Conservation (phyloP, 1,139 yeast genomes). For the Arxiozyma slooffiae region DNA sequence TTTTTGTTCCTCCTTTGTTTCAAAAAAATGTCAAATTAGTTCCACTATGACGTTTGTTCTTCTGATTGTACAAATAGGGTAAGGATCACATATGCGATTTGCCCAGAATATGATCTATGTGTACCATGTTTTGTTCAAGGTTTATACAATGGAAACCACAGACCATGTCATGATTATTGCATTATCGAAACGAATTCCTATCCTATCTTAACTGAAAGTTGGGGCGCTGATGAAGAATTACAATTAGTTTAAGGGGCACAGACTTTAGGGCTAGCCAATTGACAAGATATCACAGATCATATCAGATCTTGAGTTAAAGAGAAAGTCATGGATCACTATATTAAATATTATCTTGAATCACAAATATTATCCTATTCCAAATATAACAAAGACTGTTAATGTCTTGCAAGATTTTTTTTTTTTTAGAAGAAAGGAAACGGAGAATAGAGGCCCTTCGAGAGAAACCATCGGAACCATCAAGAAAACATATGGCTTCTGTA, state of each 20-base stretch:
- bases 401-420: constrained; percentile 63
- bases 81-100: constrained; percentile 81
- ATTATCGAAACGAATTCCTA: constrained; percentile 91
- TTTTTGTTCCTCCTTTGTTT: neutral
- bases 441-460: constrained; percentile 64
- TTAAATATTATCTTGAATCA: constrained; percentile 57
- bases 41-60: constrained; percentile 92
- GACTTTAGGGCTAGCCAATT: constrained; percentile 83
- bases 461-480: constrained; percentile 67
- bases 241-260: constrained; percentile 85
- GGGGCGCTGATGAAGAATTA: constrained; percentile 99
- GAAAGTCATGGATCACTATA: constrained; percentile 80
- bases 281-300: constrained; percentile 95
- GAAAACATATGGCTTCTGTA: constrained; percentile 81
- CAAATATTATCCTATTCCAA: constrained; percentile 72
- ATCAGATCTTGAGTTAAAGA: constrained; percentile 88
- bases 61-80: constrained; percentile 90
- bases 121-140: constrained; percentile 95
- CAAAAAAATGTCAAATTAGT: constrained; percentile 37
- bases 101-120: constrained; percentile 88
- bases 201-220: constrained; percentile 78
- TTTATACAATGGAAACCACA: constrained; percentile 66
- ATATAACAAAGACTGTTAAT: constrained; percentile 59
- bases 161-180: constrained; percentile 88
- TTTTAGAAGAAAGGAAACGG: constrained; percentile 56